Percentiles rank a stretch among this genome's conserved stretches.
phyloP scores from a whole-genome alignment of 1,284 basidiomycete genomes.

The Golubevia sp. region DNA sequence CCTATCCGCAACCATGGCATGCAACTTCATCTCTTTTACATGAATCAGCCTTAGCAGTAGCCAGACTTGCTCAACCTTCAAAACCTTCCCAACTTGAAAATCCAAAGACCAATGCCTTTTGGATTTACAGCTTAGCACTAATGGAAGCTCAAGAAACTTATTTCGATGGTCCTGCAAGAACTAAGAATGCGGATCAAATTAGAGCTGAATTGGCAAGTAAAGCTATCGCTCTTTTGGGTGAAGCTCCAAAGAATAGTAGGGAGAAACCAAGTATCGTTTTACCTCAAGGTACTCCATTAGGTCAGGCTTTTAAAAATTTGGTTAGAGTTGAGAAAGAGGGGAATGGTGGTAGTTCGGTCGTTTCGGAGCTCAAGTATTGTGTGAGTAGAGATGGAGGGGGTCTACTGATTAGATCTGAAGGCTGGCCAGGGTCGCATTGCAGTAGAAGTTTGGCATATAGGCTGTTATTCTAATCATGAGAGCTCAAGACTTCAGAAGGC shows the following conservation, averaged over 20 bases:
- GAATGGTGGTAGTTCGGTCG: conserved; percentile 46
- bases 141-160: conserved; percentile 45
- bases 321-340: conserved; percentile 49
- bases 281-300: conserved; percentile 34
- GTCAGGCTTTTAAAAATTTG: conserved; percentile 47
- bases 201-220: conserved; percentile 45
- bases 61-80: conserved; percentile 27
- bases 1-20: conserved; percentile 59
- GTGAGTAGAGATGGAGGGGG: conserved; percentile 16
- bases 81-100: conserved; percentile 23
- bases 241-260: conserved; percentile 34
- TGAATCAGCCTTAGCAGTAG: conserved; percentile 50
- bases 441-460: neutral
- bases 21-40: conserved; percentile 38
- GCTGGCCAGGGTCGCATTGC: neutral
- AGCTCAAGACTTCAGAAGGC: too few relatives aligned
- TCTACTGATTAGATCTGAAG: too few relatives aligned
- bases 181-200: conserved; percentile 45
- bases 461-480: neutral
- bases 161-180: conserved; percentile 43
- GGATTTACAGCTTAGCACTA: conserved; percentile 45
- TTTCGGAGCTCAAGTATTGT: conserved; percentile 57
- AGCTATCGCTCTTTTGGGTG: conserved; percentile 40
- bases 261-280: conserved; percentile 19
- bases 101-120: conserved; percentile 49